phyloP scores from a whole-genome alignment of 2,329 filamentous ascomycete genomes.

The Cryphonectria carpinicola region DNA sequence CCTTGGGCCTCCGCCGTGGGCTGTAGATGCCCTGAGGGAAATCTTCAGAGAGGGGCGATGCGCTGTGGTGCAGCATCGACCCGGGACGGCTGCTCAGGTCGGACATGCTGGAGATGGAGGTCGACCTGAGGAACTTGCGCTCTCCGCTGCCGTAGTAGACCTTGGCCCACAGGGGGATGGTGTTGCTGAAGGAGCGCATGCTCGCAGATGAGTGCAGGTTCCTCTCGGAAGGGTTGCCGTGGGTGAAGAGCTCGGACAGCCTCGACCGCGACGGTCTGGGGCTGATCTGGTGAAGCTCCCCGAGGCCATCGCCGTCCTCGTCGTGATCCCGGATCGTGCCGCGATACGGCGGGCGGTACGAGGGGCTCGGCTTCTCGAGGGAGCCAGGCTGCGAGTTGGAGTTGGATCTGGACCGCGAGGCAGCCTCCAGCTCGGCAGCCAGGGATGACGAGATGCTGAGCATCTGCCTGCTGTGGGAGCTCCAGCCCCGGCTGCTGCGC shows the following conservation, averaged over 20 bases:
- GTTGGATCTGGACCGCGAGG: constrained; percentile 42
- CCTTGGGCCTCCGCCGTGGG: constrained; percentile 49
- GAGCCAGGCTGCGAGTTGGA: constrained; percentile 49
- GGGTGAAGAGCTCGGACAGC: constrained; percentile 56
- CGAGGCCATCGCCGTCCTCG: constrained; percentile 66
- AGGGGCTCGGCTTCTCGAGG: constrained; percentile 54
- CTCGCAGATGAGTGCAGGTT: constrained; percentile 56
- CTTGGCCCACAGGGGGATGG: constrained; percentile 61
- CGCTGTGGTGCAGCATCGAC: constrained; percentile 46
- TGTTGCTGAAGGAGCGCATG: constrained; percentile 47
- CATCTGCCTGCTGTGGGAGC: constrained; percentile 55
- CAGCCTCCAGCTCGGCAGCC: constrained; percentile 47
- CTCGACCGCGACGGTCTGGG: constrained; percentile 58
- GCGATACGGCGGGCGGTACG: constrained; percentile 37
- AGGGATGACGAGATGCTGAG: constrained; percentile 62
- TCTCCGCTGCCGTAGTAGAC: constrained; percentile 74
- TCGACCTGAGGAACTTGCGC: constrained; percentile 54
- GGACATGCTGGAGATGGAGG: constrained; percentile 52
- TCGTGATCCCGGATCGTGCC: constrained; percentile 59
- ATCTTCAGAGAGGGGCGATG: constrained; percentile 55
- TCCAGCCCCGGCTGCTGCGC: constrained; percentile 53
- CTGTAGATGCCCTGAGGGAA: constrained; percentile 51
- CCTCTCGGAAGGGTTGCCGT: constrained; percentile 49
- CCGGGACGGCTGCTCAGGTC: constrained; percentile 50
- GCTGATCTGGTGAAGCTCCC: constrained; percentile 59